Percentiles rank a stretch among this genome's conserved stretches.
Conservation (phyloP, 129 eudicot species). For the Gnaphalium uliginosum region DNA sequence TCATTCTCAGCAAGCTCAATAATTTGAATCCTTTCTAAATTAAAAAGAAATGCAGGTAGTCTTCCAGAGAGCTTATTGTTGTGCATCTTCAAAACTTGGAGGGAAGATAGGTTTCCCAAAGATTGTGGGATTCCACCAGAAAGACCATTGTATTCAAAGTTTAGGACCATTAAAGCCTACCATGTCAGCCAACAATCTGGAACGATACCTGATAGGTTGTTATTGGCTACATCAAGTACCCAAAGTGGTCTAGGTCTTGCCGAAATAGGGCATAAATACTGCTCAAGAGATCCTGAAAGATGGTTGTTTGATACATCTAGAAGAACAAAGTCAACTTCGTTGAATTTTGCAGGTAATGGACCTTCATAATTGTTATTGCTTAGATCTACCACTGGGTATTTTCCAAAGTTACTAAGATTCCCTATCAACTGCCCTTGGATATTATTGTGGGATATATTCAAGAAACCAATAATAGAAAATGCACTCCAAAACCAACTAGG, state of each 20-base stretch:
- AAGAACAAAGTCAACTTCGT: conserved; percentile 6
- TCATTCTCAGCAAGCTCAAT: conserved; percentile 39
- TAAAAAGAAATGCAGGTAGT: conserved; percentile 23
- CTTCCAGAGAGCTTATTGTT: conserved; percentile 35
- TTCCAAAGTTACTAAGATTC: conserved; percentile 22
- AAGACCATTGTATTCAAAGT: conserved; percentile 35
- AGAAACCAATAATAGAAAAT: background rate
- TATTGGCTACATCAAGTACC: conserved; percentile 38
- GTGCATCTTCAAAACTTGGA: conserved; percentile 30
- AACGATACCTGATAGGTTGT: conserved; percentile 36
- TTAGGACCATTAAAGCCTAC: conserved; percentile 22
- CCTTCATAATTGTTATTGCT: conserved; percentile 45
- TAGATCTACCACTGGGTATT: conserved; percentile 25
- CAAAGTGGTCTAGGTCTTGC: background rate
- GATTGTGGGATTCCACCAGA: conserved; percentile 36
- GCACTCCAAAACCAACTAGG: conserved; percentile 41
- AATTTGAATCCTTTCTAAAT: conserved; percentile 17
- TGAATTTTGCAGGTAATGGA: conserved; percentile 33
- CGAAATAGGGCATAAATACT: conserved; percentile 38
- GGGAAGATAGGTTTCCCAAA: conserved; percentile 15
- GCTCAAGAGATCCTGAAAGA: conserved; percentile 38
- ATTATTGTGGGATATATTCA: conserved; percentile 43
- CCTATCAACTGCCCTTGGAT: conserved; percentile 29
- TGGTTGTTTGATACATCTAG: conserved; percentile 45
- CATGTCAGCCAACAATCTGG: conserved; percentile 43